Evolutionary conservation across 2,329 filamentous ascomycete genomes (phyloP).

Genomic region (Aspergillus novoparasiticus): DNA sequence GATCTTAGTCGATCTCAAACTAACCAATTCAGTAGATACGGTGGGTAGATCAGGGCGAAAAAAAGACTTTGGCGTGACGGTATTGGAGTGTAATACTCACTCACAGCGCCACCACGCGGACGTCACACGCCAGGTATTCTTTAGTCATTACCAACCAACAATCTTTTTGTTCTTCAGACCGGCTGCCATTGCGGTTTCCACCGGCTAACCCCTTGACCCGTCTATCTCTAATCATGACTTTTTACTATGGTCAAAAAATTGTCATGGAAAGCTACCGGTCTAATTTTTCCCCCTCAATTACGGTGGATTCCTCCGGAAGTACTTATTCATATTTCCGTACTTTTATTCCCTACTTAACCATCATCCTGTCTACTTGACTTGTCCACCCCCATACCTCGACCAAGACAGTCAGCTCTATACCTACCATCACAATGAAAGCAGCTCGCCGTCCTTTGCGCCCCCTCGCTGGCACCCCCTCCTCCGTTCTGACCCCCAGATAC

Average conservation of each 20-base stretch:
- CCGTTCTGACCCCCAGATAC: slow-evolving; percentile 22
- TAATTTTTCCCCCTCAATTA: neutral
- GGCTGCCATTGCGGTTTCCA: slow-evolving; percentile 4
- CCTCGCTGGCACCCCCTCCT: slow-evolving; percentile 14
- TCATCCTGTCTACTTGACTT: neutral
- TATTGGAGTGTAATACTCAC: neutral
- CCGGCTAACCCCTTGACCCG: neutral
- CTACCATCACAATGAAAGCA: slow-evolving; percentile 28
- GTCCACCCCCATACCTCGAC: neutral
- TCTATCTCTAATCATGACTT: neutral
- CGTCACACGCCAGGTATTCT: neutral
- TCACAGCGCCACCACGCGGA: neutral
- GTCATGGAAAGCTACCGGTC: neutral
- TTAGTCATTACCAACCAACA: slow-evolving; percentile 3
- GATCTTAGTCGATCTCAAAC: neutral
- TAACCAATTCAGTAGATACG: neutral
- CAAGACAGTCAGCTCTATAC: slow-evolving; percentile 4
- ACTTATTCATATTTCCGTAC: neutral
- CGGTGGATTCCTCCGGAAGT: neutral
- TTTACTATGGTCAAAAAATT: neutral
- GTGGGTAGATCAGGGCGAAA: neutral
- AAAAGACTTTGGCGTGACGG: neutral
- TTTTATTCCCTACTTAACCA: slow-evolving; percentile 2
- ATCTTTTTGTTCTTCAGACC: slow-evolving; percentile 1
- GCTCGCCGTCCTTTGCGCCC: slow-evolving; percentile 31